Percentiles rank a stretch among this genome's conserved stretches.
Conservation (phyloP, 1,284 basidiomycete species). For the Ceratobasidium papillatum region DNA sequence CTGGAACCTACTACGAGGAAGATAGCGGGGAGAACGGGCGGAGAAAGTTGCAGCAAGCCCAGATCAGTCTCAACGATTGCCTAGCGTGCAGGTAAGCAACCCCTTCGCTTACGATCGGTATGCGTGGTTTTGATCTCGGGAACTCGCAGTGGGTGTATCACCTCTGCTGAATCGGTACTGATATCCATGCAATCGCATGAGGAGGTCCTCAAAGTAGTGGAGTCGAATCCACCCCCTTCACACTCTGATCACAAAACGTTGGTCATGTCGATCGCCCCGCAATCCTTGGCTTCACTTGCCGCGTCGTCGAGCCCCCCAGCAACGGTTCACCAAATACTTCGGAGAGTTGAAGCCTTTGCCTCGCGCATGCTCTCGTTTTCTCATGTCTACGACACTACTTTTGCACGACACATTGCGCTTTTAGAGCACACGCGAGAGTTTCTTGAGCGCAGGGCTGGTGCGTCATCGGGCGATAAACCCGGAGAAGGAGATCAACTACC, state of each 20-base stretch:
- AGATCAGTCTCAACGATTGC: slow-evolving; percentile 97
- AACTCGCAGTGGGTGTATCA: slow-evolving; percentile 89
- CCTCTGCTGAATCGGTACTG: slow-evolving; percentile 95
- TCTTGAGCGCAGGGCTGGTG: slow-evolving; percentile 65
- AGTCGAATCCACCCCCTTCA: slow-evolving; percentile 60
- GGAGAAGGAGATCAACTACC: slow-evolving; percentile 63
- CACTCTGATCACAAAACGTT: slow-evolving; percentile 64
- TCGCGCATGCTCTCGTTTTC: slow-evolving; percentile 69
- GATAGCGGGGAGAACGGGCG: slow-evolving; percentile 18
- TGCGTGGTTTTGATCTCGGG: slow-evolving; percentile 1
- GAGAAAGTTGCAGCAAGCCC: slow-evolving; percentile 84
- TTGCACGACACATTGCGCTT: slow-evolving; percentile 88
- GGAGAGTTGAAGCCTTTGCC: slow-evolving; percentile 73
- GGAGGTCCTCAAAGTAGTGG: slow-evolving; percentile 84
- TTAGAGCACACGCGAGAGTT: slow-evolving; percentile 87
- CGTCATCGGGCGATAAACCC: slow-evolving; percentile 25
- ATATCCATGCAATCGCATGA: slow-evolving; percentile 97
- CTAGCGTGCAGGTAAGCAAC: slow-evolving; percentile 80
- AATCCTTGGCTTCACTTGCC: slow-evolving; percentile 89
- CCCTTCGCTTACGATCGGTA: neutral
- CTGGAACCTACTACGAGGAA: slow-evolving; percentile 79
- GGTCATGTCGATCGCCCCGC: slow-evolving; percentile 89
- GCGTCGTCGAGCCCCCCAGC: slow-evolving; percentile 70
- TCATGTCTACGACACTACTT: slow-evolving; percentile 92
- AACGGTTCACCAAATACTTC: slow-evolving; percentile 68